These are phyloP conservation scores for Striga hermonthica DNA, from an alignment of 305 asterid genomes.

Conservation along the genomic window DNA sequence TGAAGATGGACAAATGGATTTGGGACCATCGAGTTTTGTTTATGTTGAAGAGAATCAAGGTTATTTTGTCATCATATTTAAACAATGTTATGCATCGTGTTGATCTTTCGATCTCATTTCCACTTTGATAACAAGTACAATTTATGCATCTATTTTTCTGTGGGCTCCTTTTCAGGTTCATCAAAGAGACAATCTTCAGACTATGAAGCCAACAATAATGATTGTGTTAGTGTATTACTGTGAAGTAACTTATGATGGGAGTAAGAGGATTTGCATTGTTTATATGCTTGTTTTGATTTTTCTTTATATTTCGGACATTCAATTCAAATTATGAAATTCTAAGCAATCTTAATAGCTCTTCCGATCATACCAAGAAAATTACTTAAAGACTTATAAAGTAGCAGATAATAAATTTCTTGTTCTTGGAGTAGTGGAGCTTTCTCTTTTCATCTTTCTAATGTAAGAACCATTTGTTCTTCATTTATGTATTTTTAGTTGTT, in stretches of 20 bases:
- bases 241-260: slow-evolving; percentile 12
- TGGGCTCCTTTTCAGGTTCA: slow-evolving; percentile 45
- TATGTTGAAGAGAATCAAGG: slow-evolving; percentile 38
- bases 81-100: slow-evolving; percentile 18
- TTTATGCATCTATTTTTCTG: slow-evolving; percentile 5
- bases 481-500: slow-evolving; percentile 24
- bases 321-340: slow-evolving; percentile 12
- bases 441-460: slow-evolving; percentile 4
- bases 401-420: slow-evolving; percentile 18
- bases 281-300: slow-evolving; percentile 13
- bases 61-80: slow-evolving; percentile 24
- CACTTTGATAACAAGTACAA: slow-evolving; percentile 21
- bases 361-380: slow-evolving; percentile 8
- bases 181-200: slow-evolving; percentile 35
- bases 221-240: slow-evolving; percentile 44
- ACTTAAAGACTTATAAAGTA: slow-evolving; percentile 12
- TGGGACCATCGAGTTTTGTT: slow-evolving; percentile 32
- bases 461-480: slow-evolving; percentile 23
- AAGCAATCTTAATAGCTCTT: slow-evolving; percentile 15
- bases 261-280: slow-evolving; percentile 2
- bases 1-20: slow-evolving; percentile 42
- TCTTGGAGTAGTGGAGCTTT: background rate
- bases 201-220: slow-evolving; percentile 32
- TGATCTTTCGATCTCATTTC: slow-evolving; percentile 31
- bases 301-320: background rate